Percentiles rank a stretch among this genome's conserved stretches.
phyloP scores from a whole-genome alignment of 331 rosid genomes.

The Spiraea crenata region DNA sequence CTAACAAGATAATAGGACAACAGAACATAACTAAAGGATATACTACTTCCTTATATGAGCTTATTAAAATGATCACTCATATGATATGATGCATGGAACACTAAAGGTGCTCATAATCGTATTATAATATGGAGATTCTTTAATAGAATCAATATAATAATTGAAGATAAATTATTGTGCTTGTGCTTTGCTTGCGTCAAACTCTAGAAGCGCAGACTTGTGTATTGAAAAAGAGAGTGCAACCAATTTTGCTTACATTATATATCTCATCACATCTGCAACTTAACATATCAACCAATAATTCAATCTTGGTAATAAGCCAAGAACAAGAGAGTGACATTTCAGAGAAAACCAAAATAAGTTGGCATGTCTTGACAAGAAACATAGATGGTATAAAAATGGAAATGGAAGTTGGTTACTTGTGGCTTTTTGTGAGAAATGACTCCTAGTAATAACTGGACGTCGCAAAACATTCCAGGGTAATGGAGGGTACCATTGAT shows the following conservation, averaged over 20 bases:
- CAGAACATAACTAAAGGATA: too few species aligned
- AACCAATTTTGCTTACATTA: constrained; percentile 9
- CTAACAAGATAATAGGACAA: too few species aligned
- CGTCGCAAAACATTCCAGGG: background rate
- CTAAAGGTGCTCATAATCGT: too few species aligned
- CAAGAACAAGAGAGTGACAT: constrained; percentile 1
- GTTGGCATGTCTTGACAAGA: background rate
- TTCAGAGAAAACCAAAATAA: background rate
- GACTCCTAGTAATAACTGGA: background rate
- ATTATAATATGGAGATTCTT: background rate
- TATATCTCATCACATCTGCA: background rate
- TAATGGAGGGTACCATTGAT: too few species aligned
- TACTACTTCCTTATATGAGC: too few species aligned
- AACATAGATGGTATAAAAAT: background rate
- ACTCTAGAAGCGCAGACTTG: background rate
- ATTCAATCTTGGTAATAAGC: background rate
- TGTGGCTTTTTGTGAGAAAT: background rate
- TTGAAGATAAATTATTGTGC: background rate
- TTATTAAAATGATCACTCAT: too few species aligned
- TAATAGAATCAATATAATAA: background rate
- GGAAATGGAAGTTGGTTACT: background rate
- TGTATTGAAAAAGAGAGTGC: constrained; percentile 6
- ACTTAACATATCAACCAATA: background rate
- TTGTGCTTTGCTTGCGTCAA: background rate
- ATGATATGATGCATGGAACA: too few species aligned